phyloP scores from a whole-genome alignment of 208 protist species.

The Herpetomonas tarakana region DNA sequence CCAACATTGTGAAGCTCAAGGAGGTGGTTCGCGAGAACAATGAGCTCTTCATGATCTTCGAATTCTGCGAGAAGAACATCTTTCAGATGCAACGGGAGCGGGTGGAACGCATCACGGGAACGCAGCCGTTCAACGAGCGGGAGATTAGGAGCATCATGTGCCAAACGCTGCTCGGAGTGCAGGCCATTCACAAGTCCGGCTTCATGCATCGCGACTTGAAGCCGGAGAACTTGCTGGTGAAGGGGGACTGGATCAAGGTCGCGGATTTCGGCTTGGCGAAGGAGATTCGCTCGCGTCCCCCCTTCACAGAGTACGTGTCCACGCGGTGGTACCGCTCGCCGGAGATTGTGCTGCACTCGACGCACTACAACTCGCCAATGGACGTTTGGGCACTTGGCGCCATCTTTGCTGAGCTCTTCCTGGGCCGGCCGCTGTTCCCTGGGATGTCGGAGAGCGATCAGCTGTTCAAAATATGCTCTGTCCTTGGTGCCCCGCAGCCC shows the following conservation, averaged over 20 bases:
- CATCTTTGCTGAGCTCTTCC: conserved; percentile 95
- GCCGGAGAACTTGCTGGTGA: conserved; percentile 91
- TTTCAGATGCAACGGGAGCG: conserved; percentile 95
- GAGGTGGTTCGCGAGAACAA: conserved; percentile 98
- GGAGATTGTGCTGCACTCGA: conserved; percentile 97
- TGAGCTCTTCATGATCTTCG: conserved; percentile 98
- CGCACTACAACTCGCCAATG: conserved; percentile 97
- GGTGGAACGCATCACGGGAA: conserved; percentile 65
- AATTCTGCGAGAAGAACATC: conserved; percentile 97
- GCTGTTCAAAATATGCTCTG: conserved; percentile 96
- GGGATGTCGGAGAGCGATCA: conserved; percentile 94
- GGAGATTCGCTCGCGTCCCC: conserved; percentile 95
- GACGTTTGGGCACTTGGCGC: conserved; percentile 97
- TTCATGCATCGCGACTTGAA: conserved; percentile 96
- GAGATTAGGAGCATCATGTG: conserved; percentile 95
- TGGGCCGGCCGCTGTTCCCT: conserved; percentile 95
- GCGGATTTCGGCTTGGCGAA: conserved; percentile 97
- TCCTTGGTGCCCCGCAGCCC: conserved; percentile 86
- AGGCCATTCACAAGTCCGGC: conserved; percentile 90
- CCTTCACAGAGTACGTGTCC: conserved; percentile 98
- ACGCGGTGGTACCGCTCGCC: conserved; percentile 98
- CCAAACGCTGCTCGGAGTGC: conserved; percentile 80
- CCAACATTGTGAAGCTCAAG: conserved; percentile 97
- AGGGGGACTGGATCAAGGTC: conserved; percentile 93
- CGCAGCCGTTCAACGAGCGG: conserved; percentile 91